Evolutionary conservation across 345 rosid genomes (phyloP).

Genomic region (Clausena lansium): DNA sequence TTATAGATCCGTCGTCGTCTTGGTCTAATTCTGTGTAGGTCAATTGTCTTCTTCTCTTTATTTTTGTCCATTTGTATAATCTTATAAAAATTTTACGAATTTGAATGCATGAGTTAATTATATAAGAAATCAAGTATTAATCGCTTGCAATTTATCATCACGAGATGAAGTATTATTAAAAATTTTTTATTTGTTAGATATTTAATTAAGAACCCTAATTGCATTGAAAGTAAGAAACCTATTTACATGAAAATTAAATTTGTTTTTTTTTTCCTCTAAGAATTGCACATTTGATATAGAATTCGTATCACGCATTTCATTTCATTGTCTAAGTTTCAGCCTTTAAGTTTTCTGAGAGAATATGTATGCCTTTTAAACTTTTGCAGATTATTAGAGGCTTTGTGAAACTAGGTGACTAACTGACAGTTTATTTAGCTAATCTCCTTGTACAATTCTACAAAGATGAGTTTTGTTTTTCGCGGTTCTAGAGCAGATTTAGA

Average conservation of each 20-base stretch:
- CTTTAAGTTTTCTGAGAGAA: not conserved
- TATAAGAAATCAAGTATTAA: not conserved
- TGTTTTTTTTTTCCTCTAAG: not conserved
- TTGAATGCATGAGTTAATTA: not conserved
- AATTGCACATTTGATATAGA: not conserved
- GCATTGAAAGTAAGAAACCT: not conserved
- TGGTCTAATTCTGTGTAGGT: conserved; percentile 9
- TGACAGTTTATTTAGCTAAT: not conserved
- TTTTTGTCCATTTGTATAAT: not conserved
- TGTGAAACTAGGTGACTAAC: not conserved
- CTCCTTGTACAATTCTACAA: not conserved
- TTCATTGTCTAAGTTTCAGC: not conserved
- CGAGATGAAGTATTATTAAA: not conserved
- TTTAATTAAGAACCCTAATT: conserved; percentile 5
- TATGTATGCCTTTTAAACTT: not conserved
- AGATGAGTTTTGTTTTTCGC: conserved; percentile 84
- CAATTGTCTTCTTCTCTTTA: not conserved
- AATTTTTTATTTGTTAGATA: not conserved
- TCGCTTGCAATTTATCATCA: not conserved
- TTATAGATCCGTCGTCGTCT: not conserved
- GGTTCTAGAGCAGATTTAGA: conserved; percentile 88
- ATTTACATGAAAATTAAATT: not conserved
- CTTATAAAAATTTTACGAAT: not conserved
- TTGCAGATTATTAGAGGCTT: not conserved
- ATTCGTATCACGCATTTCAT: not conserved